phyloP scores from a whole-genome alignment of 1,284 basidiomycete genomes.

The Tilletia indica region DNA sequence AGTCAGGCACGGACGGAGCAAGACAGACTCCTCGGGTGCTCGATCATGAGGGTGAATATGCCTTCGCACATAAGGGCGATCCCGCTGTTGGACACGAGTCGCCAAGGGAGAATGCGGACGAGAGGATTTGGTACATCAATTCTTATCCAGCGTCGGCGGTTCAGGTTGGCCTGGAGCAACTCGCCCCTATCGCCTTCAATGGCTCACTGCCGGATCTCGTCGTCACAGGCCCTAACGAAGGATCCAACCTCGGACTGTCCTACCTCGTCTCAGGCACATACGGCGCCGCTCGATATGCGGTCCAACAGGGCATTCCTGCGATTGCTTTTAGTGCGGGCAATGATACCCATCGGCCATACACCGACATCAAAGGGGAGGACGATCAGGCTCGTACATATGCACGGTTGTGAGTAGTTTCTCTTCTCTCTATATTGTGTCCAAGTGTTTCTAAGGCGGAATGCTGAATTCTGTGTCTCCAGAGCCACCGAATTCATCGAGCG shows the following conservation, averaged over 20 bases:
- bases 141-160: slow-evolving; percentile 19
- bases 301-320: slow-evolving; percentile 17
- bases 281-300: slow-evolving; percentile 18
- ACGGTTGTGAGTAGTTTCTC: background rate
- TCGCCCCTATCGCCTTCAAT: slow-evolving; percentile 19
- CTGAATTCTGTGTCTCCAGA: background rate
- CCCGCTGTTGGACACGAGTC: slow-evolving; percentile 22
- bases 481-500: background rate
- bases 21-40: slow-evolving; percentile 2
- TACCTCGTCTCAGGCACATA: slow-evolving; percentile 21
- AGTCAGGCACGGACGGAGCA: slow-evolving; percentile 19
- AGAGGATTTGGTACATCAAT: slow-evolving; percentile 24
- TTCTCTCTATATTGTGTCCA: background rate
- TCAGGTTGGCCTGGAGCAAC: slow-evolving; percentile 18
- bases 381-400: slow-evolving; percentile 22
- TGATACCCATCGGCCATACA: slow-evolving; percentile 17
- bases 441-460: background rate
- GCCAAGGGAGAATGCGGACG: slow-evolving; percentile 2
- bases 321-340: slow-evolving; percentile 19
- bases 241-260: slow-evolving; percentile 11
- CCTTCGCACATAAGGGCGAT: slow-evolving; percentile 13
- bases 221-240: slow-evolving; percentile 18
- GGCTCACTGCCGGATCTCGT: slow-evolving; percentile 17
- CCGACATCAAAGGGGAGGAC: slow-evolving; percentile 7
- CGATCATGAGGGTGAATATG: slow-evolving; percentile 17